Evolutionary conservation across 148 eudicot species (phyloP), one percentile per base, ranked within the genome.

Genomic region (Heliosperma pusillum): DNA sequence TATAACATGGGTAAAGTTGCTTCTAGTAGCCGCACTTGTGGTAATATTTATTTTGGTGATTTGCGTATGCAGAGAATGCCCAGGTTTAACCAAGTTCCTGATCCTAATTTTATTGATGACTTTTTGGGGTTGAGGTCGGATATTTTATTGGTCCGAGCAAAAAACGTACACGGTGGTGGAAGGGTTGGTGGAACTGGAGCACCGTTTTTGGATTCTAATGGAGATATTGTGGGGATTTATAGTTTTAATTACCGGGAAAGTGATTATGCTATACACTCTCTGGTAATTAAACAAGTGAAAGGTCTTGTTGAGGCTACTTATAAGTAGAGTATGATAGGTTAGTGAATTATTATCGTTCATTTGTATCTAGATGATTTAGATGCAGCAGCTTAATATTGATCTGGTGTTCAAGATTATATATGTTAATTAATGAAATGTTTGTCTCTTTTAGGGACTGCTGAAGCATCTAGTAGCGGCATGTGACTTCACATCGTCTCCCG

Each of bases 161-260:
- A 70, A 17, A 70, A 70, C 19, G 24, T 70, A 8, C 74, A 70
- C 27, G 74, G 74, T 52, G 74, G 74, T 26, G 74, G 74, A 25
- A 70, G 74, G 30, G 27, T 27, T 1, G 74, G 74, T 25, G 74
- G 74, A 4, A 70, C 74, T 1, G 62, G 74, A 29, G 74, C 74
- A 15, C 74, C 74, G 11, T 70, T 52, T 53, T 70, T 71, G 20
- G 24, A 53, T 15, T 21, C 21, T 11, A 7, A 71, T 25, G 74
- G 74, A 19, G 16, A 27, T 29, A 71, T 71, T 5, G 25, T 71
- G 8, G 74, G 62, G 0, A 15, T 71, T 13, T 71, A 71, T 15
- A 52, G 61, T n/a, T 55, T 71, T 71, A 52, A 62, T 19, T 55
- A 4, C 21, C 15, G 6, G 10, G 74, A 71, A 15, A 53, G 29